Conservation (phyloP, 2,329 filamentous ascomycete species). For the Ophiostoma novo-ulmi region DNA sequence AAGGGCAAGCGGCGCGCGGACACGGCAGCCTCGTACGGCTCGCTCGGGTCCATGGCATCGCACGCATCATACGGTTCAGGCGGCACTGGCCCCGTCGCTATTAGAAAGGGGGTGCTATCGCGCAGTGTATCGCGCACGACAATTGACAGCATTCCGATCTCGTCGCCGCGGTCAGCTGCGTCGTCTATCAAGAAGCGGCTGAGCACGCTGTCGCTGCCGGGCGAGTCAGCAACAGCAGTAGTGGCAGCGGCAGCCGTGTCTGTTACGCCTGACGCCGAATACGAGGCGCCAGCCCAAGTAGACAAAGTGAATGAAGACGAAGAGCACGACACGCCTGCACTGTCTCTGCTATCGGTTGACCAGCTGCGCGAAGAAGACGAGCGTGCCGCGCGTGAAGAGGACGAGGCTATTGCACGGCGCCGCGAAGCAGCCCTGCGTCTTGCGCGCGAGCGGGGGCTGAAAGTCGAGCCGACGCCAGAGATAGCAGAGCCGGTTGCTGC, state of each 20-base stretch:
- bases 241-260: neutral
- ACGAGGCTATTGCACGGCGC: constrained; percentile 49
- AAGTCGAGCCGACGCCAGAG: constrained; percentile 16
- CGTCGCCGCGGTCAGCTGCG: constrained; percentile 50
- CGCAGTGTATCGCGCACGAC: constrained; percentile 57
- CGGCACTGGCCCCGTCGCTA: neutral
- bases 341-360: constrained; percentile 42
- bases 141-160: constrained; percentile 34
- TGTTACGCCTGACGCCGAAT: neutral
- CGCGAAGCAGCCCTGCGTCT: constrained; percentile 49
- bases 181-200: constrained; percentile 28
- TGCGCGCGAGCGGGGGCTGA: constrained; percentile 47
- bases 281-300: neutral
- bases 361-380: constrained; percentile 52
- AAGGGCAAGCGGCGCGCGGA: constrained; percentile 28
- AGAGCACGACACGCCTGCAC: constrained; percentile 36
- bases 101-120: constrained; percentile 33
- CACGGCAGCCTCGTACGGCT: constrained; percentile 21
- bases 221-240: neutral
- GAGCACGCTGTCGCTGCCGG: constrained; percentile 26
- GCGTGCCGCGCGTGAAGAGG: constrained; percentile 47
- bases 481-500: neutral
- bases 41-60: constrained; percentile 3
- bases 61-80: neutral
- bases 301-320: constrained; percentile 28